Evolutionary conservation across 2,329 filamentous ascomycete genomes (phyloP).

Genomic region (Penicillium thymicola): DNA sequence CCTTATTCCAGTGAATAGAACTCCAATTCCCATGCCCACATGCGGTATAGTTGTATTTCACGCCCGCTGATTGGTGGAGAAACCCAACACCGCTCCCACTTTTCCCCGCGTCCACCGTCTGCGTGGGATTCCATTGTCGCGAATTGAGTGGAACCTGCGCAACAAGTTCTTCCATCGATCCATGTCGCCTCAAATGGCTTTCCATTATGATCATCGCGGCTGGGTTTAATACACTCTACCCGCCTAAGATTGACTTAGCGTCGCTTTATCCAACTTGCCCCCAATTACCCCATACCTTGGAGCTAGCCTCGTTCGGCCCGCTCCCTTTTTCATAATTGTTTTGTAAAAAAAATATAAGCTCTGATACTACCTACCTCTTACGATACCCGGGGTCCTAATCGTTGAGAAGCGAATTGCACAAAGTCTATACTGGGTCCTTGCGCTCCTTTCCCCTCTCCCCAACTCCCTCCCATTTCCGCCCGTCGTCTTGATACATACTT

Average conservation of each 20-base stretch:
- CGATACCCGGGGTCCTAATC: neutral
- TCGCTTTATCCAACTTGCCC: neutral
- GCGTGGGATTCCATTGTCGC: conserved; percentile 5
- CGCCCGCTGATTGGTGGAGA: conserved; percentile 35
- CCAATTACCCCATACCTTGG: conserved; percentile 2
- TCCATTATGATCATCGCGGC: neutral
- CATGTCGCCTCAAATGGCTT: conserved; percentile 10
- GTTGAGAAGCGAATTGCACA: neutral
- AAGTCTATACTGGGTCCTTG: neutral
- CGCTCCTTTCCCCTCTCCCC: neutral
- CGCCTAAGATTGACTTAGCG: neutral
- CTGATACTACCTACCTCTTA: neutral
- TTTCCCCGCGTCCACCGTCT: conserved; percentile 22
- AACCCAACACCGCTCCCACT: conserved; percentile 22
- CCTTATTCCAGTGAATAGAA: neutral
- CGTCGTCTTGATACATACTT: neutral
- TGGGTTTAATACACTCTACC: neutral
- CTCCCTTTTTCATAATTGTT: neutral
- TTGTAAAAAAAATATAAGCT: neutral
- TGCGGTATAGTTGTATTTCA: neutral
- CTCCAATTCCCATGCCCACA: neutral
- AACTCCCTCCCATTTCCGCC: neutral
- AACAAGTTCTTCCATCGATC: conserved; percentile 14
- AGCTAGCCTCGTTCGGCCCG: conserved; percentile 1
- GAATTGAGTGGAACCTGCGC: conserved; percentile 8